phyloP scores from a whole-genome alignment of 1,139 yeast genomes.

The Hemisphaericaspora subhashii region DNA sequence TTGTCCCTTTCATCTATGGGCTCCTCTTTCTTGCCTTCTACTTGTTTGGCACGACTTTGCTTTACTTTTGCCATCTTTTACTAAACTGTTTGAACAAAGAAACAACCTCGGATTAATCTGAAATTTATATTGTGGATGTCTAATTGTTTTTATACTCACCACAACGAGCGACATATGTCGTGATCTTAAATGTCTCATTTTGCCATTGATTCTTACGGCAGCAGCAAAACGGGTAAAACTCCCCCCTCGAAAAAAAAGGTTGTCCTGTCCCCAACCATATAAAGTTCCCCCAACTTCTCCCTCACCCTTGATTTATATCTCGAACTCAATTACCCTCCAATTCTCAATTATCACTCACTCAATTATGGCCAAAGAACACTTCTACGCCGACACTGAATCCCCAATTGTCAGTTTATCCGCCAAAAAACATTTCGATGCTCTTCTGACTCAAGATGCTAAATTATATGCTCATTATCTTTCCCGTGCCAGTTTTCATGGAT shows the following conservation, averaged over 20 bases:
- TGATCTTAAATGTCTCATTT: no score
- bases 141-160: no score
- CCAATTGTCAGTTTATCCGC: conserved; percentile 45
- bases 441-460: conserved; percentile 37
- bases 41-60: background rate
- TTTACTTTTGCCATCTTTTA: conserved; percentile 1
- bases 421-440: conserved; percentile 43
- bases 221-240: background rate
- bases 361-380: conserved; percentile 21
- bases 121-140: no score
- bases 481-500: conserved; percentile 80
- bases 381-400: conserved; percentile 43
- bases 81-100: no score
- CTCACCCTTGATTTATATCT: background rate
- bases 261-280: conserved; percentile 4
- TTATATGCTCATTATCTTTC: conserved; percentile 80
- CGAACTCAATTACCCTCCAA: background rate
- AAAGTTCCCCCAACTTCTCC: background rate
- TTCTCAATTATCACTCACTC: background rate
- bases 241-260: no score
- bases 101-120: no score
- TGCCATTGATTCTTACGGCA: conserved; percentile 2
- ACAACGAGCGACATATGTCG: no score
- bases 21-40: background rate
- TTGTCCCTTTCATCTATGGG: background rate